phyloP scores from a whole-genome alignment of 1,284 basidiomycete species.

The Omphalotus olearius region DNA sequence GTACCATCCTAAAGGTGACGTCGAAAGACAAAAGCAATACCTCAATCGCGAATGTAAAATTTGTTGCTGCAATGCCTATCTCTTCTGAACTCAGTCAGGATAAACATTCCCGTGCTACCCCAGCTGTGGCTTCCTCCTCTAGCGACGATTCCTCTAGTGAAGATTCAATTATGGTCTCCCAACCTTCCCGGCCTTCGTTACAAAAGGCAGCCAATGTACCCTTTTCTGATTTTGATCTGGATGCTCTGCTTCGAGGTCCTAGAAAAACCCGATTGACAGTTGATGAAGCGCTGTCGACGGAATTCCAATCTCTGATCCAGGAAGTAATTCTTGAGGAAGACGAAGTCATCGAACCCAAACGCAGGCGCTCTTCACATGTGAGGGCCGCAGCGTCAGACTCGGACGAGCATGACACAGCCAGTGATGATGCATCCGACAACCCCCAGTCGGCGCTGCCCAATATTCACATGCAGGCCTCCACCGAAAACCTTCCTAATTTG shows the following conservation, averaged over 20 bases:
- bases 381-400: conserved; percentile 3
- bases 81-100: background rate
- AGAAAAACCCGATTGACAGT: conserved; percentile 6
- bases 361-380: background rate
- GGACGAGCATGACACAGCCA: background rate
- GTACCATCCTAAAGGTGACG: too few relatives aligned
- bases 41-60: too few relatives aligned
- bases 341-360: background rate
- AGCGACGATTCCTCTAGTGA: conserved; percentile 3
- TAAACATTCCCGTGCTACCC: background rate
- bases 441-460: background rate
- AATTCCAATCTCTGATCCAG: background rate
- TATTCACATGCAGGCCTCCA: too few relatives aligned
- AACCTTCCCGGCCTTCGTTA: background rate
- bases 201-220: background rate
- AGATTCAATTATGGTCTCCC: background rate
- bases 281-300: conserved; percentile 6
- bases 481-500: background rate
- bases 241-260: conserved; percentile 11
- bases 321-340: conserved; percentile 13
- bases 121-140: background rate
- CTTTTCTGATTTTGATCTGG: conserved; percentile 3
- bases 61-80: background rate
- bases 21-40: too few relatives aligned
- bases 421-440: background rate